Conservation (phyloP, 768 basidiomycete species). For the Xerocomus spinulosus region DNA sequence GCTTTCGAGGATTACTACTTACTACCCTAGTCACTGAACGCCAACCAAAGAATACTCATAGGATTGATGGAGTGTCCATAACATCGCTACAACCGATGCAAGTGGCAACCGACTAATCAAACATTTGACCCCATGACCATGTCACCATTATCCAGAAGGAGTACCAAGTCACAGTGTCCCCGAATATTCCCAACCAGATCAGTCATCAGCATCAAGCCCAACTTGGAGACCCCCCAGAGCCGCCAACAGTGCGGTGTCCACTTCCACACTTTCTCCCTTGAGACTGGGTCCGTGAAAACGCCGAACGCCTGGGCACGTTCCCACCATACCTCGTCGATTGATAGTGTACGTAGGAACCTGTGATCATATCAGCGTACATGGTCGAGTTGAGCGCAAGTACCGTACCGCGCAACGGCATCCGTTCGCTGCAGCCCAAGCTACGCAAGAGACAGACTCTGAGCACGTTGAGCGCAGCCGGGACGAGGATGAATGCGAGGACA, state of each 20-base stretch:
- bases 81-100: neutral
- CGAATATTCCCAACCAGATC: neutral
- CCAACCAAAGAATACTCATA: neutral
- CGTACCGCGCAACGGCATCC: constrained; percentile 10
- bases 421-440: constrained; percentile 1
- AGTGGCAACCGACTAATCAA: neutral
- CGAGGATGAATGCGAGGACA: constrained; percentile 10
- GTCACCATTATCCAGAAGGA: neutral
- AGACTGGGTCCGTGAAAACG: constrained; percentile 12
- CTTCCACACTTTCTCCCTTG: constrained; percentile 1
- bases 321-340: constrained; percentile 19
- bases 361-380: neutral
- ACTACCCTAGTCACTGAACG: constrained; percentile 5
- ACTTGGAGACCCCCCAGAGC: neutral
- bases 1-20: constrained; percentile 11
- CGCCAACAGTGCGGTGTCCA: neutral
- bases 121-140: neutral
- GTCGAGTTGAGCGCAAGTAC: too few relatives aligned
- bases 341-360: constrained; percentile 18
- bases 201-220: neutral
- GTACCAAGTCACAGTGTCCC: too few relatives aligned
- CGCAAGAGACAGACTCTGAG: neutral
- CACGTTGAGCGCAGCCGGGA: constrained; percentile 1
- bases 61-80: neutral
- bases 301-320: constrained; percentile 8